phyloP scores from a whole-genome alignment of 108 stramenopile genomes.

The Mediolabrus comicus region DNA sequence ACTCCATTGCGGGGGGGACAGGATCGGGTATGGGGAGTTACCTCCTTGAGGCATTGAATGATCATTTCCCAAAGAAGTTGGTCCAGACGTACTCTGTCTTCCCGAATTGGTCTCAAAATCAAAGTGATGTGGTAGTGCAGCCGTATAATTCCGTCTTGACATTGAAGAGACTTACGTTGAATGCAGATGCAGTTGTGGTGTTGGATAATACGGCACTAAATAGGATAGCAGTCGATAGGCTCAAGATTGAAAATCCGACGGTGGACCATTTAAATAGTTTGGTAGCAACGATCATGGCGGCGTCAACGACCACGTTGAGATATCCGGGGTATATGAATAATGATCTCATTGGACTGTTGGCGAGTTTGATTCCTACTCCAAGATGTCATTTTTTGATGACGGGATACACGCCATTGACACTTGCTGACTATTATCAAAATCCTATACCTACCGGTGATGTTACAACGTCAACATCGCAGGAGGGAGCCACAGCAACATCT shows the following conservation, averaged over 20 bases:
- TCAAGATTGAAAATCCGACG: constrained; percentile 90
- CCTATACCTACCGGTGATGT: constrained; percentile 17
- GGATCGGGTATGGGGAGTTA: constrained; percentile 98
- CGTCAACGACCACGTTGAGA: constrained; percentile 95
- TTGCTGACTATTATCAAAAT: constrained; percentile 41
- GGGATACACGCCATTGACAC: constrained; percentile 94
- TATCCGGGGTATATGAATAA: constrained; percentile 99
- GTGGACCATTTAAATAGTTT: constrained; percentile 97
- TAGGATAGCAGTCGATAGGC: constrained; percentile 93
- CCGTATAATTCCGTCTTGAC: constrained; percentile 98
- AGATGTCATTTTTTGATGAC: constrained; percentile 99
- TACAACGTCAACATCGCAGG: constrained; percentile 9
- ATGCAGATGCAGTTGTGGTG: constrained; percentile 98
- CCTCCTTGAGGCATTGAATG: constrained; percentile 94
- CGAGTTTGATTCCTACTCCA: constrained; percentile 97
- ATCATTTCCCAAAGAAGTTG: constrained; percentile 99
- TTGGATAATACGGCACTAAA: constrained; percentile 96
- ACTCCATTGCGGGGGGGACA: constrained; percentile 98
- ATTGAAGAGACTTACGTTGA: constrained; percentile 93
- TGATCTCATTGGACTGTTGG: constrained; percentile 96
- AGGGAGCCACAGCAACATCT: neutral
- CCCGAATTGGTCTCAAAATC: constrained; percentile 92
- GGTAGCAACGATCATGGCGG: constrained; percentile 99
- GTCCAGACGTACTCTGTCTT: constrained; percentile 98
- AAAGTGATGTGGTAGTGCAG: constrained; percentile 97